Percentiles rank a stretch among this genome's conserved stretches.
These are phyloP conservation scores for Alternaria sp. DNA, from an alignment of 2,329 filamentous ascomycete species.

Conservation along the genomic window DNA sequence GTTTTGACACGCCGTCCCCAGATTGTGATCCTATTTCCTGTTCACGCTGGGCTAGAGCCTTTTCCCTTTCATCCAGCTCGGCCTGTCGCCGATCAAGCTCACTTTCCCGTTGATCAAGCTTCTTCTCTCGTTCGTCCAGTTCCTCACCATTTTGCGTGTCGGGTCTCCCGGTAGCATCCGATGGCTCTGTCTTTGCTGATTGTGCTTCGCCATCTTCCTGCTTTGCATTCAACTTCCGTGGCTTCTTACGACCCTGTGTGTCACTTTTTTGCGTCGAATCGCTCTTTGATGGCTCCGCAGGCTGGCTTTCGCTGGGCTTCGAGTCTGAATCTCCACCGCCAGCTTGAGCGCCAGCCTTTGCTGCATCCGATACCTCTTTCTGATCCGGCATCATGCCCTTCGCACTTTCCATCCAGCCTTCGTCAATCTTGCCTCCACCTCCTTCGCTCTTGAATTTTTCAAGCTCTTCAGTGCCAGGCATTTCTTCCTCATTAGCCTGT, in stretches of 20 bases:
- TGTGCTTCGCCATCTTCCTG: background rate
- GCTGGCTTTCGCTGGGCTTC: background rate
- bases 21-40: slow-evolving; percentile 2
- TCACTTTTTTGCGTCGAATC: background rate
- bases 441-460: slow-evolving; percentile 25
- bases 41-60: slow-evolving; percentile 9
- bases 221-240: slow-evolving; percentile 25
- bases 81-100: slow-evolving; percentile 12
- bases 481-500: slow-evolving; percentile 26
- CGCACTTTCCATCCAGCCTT: slow-evolving; percentile 19
- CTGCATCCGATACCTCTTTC: slow-evolving; percentile 8
- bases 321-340: slow-evolving; percentile 2
- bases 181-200: background rate
- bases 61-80: slow-evolving; percentile 13
- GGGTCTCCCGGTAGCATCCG: background rate
- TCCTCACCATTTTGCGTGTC: background rate
- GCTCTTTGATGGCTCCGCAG: background rate
- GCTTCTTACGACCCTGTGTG: slow-evolving; percentile 22
- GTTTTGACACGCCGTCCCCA: background rate
- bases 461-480: slow-evolving; percentile 27
- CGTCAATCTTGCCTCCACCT: slow-evolving; percentile 12
- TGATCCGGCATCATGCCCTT: slow-evolving; percentile 24
- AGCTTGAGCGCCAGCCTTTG: slow-evolving; percentile 5
- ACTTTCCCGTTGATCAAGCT: slow-evolving; percentile 1
- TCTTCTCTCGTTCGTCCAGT: background rate